A percentile compares a stretch with the other conserved stretches of the same genome.
Conservation (phyloP, 129 eudicot genomes). For the Lactuca sativa region DNA sequence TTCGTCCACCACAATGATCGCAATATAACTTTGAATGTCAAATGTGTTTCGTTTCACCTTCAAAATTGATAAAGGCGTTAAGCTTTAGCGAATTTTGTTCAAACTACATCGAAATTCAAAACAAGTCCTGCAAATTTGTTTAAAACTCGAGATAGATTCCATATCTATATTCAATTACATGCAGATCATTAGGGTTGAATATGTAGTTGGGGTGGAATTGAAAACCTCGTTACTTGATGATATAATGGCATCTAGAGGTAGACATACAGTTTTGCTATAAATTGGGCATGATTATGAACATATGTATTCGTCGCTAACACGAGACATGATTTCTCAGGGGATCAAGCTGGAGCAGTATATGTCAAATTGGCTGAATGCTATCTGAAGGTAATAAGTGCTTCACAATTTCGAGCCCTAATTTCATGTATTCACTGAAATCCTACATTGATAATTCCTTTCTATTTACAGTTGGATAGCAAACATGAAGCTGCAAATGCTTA, state of each 20-base stretch:
- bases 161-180: background rate
- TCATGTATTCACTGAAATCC: background rate
- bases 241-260: background rate
- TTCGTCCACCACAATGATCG: background rate
- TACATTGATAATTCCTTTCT: background rate
- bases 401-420: background rate
- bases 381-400: conserved; percentile 53
- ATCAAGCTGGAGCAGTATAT: conserved; percentile 77
- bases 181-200: background rate
- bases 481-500: conserved; percentile 87
- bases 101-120: background rate
- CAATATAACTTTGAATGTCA: background rate
- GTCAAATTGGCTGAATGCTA: conserved; percentile 79
- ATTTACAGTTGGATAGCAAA: conserved; percentile 80
- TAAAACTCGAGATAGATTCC: background rate
- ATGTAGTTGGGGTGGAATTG: background rate
- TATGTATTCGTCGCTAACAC: background rate
- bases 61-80: background rate
- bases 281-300: background rate
- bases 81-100: background rate
- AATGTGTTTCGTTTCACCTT: background rate
- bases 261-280: conserved; percentile 5
- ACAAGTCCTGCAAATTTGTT: background rate
- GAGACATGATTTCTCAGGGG: conserved; percentile 60
- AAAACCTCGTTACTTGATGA: conserved; percentile 4